phyloP scores from a whole-genome alignment of 352 stramenopile species.

The Blastocystis sp. region DNA sequence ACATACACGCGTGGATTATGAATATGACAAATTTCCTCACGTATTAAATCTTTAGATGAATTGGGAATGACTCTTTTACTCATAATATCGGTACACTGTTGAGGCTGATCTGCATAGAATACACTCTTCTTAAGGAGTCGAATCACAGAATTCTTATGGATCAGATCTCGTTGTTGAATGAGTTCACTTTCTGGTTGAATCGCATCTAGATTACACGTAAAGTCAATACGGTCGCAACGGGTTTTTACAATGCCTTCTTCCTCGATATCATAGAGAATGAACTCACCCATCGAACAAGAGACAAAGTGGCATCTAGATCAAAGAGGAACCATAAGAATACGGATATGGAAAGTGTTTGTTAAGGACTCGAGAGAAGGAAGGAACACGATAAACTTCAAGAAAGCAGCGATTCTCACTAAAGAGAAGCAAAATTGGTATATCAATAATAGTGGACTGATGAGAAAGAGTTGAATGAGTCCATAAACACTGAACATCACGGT shows the following conservation, averaged over 20 bases:
- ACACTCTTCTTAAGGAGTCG: background rate
- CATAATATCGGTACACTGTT: background rate
- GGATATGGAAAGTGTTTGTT: slow-evolving; percentile 19
- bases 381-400: slow-evolving; percentile 46
- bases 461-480: slow-evolving; percentile 6
- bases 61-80: background rate
- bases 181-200: background rate
- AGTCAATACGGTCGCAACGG: background rate
- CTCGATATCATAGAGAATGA: background rate
- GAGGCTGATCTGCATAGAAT: background rate
- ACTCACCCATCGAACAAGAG: background rate
- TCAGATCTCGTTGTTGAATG: background rate
- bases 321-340: background rate
- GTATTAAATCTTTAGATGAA: background rate
- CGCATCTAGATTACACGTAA: background rate
- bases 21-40: background rate
- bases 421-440: background rate
- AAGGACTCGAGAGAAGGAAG: background rate
- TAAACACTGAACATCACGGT: slow-evolving; percentile 46
- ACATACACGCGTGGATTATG: slow-evolving; percentile 12
- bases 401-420: slow-evolving; percentile 43
- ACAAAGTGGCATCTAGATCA: slow-evolving; percentile 4
- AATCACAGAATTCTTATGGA: slow-evolving; percentile 42
- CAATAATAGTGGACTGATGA: background rate
- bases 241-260: background rate